Conservation (phyloP, 2,329 filamentous ascomycete genomes). For the Rhynchosporium agropyri region DNA sequence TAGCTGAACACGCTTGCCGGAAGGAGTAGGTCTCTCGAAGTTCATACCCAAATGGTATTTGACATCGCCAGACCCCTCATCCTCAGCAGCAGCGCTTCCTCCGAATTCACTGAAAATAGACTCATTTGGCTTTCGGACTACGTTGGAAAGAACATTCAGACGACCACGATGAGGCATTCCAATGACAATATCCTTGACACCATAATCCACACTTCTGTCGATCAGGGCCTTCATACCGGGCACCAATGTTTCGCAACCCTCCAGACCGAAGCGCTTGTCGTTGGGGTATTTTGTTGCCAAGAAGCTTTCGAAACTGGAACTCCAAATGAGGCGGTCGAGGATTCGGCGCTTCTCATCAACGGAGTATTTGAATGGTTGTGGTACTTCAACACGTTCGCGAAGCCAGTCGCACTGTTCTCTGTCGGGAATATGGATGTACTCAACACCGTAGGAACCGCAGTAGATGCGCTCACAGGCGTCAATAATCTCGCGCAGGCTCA, state of each 20-base stretch:
- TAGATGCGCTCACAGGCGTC: conserved; percentile 92
- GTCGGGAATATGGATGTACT: conserved; percentile 99
- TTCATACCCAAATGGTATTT: conserved; percentile 99
- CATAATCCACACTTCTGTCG: conserved; percentile 96
- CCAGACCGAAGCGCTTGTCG: conserved; percentile 98
- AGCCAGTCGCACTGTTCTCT: conserved; percentile 98
- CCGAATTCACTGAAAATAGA: conserved; percentile 99
- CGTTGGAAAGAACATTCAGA: conserved; percentile 96
- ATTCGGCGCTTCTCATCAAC: conserved; percentile 98
- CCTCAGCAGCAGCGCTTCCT: conserved; percentile 81
- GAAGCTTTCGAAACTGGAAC: conserved; percentile 95
- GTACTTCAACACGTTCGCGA: conserved; percentile 90
- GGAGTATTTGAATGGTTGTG: conserved; percentile 93
- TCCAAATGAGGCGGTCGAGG: conserved; percentile 97
- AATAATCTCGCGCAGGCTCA: conserved; percentile 95
- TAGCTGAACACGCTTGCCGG: conserved; percentile 98
- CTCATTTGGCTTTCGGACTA: conserved; percentile 98
- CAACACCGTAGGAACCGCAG: conserved; percentile 94
- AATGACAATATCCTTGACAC: conserved; percentile 98
- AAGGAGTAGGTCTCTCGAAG: conserved; percentile 97
- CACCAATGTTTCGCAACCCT: conserved; percentile 95
- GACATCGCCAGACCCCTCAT: conserved; percentile 97
- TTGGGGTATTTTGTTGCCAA: conserved; percentile 97
- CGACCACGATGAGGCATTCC: conserved; percentile 99
- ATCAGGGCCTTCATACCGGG: conserved; percentile 99